Evolutionary conservation across 352 stramenopile species (phyloP).

Genomic region (Pythium insidiosum): DNA sequence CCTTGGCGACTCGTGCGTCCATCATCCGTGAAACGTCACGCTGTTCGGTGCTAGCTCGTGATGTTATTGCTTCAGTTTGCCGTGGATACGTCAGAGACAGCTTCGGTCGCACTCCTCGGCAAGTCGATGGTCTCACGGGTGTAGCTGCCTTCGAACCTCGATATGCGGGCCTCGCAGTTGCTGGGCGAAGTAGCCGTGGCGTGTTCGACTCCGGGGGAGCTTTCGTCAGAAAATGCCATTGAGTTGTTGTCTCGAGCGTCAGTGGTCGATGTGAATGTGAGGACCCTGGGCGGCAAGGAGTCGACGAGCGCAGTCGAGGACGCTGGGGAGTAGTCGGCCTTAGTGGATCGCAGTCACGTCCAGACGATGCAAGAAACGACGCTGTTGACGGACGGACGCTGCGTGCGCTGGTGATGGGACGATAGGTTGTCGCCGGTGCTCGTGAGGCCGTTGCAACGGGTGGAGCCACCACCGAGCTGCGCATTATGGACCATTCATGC

Average conservation of each 20-base stretch:
- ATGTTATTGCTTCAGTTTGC: not conserved
- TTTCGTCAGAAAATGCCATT: slow-evolving; percentile 15
- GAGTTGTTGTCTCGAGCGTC: slow-evolving; percentile 6
- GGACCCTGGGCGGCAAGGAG: slow-evolving; percentile 5
- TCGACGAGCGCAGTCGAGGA: not conserved
- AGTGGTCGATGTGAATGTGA: slow-evolving; percentile 3
- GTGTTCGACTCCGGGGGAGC: not conserved
- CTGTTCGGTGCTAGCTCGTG: not conserved
- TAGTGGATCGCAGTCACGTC: not conserved
- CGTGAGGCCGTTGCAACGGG: too few relatives aligned
- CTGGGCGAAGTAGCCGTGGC: not conserved
- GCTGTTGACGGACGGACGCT: too few relatives aligned
- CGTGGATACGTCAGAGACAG: slow-evolving; percentile 6
- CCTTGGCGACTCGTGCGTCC: slow-evolving; percentile 23
- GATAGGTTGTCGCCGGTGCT: too few relatives aligned
- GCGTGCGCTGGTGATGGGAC: too few relatives aligned
- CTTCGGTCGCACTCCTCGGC: not conserved
- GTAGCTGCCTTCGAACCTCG: not conserved
- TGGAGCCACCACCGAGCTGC: too few relatives aligned
- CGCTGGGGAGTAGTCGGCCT: not conserved
- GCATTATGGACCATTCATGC: too few relatives aligned
- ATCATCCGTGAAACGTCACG: not conserved
- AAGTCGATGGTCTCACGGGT: not conserved
- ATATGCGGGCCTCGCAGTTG: too few relatives aligned
- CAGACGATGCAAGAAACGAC: slow-evolving; percentile 9